A percentile compares a stretch with the other conserved stretches of the same genome.
These are phyloP conservation scores for Chrysoporthe puriensis DNA, from an alignment of 2,329 filamentous ascomycete genomes.

Conservation along the genomic window DNA sequence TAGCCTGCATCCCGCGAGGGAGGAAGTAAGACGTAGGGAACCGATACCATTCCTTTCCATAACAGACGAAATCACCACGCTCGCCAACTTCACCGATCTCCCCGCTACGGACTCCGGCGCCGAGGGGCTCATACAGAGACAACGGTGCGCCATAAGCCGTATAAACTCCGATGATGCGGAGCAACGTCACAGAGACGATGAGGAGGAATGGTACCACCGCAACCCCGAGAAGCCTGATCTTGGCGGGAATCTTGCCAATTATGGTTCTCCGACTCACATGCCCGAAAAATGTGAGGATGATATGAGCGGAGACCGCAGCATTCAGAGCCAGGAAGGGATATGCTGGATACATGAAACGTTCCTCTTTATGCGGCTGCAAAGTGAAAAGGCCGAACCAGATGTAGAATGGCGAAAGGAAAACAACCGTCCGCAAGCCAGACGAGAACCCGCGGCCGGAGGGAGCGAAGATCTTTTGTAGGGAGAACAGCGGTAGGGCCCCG, in stretches of 20 bases:
- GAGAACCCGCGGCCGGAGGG: slow-evolving; percentile 65
- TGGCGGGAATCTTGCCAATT: slow-evolving; percentile 71
- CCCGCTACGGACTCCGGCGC: slow-evolving; percentile 52
- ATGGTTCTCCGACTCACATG: slow-evolving; percentile 68
- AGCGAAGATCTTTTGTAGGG: slow-evolving; percentile 70
- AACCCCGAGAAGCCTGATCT: slow-evolving; percentile 71
- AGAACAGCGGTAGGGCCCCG: slow-evolving; percentile 72
- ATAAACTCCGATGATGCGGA: slow-evolving; percentile 74
- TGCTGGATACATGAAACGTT: slow-evolving; percentile 96
- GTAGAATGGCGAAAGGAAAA: slow-evolving; percentile 87
- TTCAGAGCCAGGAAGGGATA: slow-evolving; percentile 92
- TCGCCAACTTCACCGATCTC: slow-evolving; percentile 51
- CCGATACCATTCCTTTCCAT: slow-evolving; percentile 98
- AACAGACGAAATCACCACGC: slow-evolving; percentile 74
- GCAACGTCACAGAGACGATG: slow-evolving; percentile 17
- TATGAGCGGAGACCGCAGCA: slow-evolving; percentile 81
- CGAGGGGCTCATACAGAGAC: slow-evolving; percentile 69
- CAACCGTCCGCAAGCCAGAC: slow-evolving; percentile 73
- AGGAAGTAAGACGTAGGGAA: slow-evolving; percentile 94
- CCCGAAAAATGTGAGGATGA: slow-evolving; percentile 75
- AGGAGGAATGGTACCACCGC: slow-evolving; percentile 59
- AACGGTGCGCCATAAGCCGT: slow-evolving; percentile 84
- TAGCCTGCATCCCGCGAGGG: slow-evolving; percentile 79
- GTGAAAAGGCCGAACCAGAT: slow-evolving; percentile 94
- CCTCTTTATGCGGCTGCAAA: slow-evolving; percentile 93